phyloP scores from a whole-genome alignment of 768 basidiomycete genomes.

The Crucibulum laeve region DNA sequence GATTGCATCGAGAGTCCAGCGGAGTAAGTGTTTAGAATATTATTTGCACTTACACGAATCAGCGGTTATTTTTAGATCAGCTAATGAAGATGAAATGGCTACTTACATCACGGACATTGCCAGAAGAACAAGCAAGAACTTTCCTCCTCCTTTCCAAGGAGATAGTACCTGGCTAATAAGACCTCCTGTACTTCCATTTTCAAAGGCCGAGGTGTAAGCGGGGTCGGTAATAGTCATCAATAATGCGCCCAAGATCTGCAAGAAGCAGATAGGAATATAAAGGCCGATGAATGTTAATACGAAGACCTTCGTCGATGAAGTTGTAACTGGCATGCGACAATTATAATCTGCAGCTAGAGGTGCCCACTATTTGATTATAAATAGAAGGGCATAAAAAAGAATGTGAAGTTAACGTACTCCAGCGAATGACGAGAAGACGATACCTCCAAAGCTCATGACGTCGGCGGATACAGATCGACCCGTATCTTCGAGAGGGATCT shows the following conservation, averaged over 20 bases:
- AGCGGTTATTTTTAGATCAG: not conserved
- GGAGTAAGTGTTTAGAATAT: constrained; percentile 2
- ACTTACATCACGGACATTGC: constrained; percentile 1
- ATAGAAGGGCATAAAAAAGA: not conserved
- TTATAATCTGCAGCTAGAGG: constrained; percentile 1
- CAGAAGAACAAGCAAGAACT: constrained; percentile 28
- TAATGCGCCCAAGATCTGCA: constrained; percentile 26
- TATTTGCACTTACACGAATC: not conserved
- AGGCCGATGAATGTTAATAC: not conserved
- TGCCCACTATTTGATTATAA: not conserved
- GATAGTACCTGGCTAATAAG: constrained; percentile 37
- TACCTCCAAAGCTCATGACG: not conserved
- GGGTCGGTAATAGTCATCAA: constrained; percentile 37
- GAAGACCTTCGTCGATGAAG: not conserved
- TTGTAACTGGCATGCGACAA: not conserved
- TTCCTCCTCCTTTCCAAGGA: constrained; percentile 36
- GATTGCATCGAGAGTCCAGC: constrained; percentile 2
- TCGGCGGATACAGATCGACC: not conserved
- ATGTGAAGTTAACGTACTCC: not conserved
- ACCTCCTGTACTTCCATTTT: constrained; percentile 35
- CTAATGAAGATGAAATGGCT: not conserved
- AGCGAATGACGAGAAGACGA: not conserved
- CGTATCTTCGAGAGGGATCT: not conserved
- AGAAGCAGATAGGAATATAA: not conserved
- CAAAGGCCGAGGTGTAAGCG: constrained; percentile 34